These are phyloP conservation scores for Ascochyta koolunga DNA, from an alignment of 2,329 filamentous ascomycete genomes.

Conservation along the genomic window DNA sequence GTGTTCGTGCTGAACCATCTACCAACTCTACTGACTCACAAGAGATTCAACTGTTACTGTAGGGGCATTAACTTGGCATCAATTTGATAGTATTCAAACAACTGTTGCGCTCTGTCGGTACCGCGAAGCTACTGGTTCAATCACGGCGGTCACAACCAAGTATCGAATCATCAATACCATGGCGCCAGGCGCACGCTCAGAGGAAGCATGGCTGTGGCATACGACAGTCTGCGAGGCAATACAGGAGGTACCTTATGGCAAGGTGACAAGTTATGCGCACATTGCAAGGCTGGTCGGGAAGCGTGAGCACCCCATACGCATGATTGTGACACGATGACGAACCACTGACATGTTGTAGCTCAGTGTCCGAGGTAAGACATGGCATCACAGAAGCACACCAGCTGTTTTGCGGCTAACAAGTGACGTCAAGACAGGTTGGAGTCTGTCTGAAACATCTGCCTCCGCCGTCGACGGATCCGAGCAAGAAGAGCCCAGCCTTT, in stretches of 20 bases:
- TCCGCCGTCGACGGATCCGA: slow-evolving; percentile 50
- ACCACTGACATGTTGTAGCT: slow-evolving; percentile 46
- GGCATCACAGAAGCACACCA: slow-evolving; percentile 15
- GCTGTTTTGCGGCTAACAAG: slow-evolving; percentile 59
- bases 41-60: not conserved
- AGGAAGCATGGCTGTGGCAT: slow-evolving; percentile 78
- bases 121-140: not conserved
- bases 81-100: not conserved
- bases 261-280: slow-evolving; percentile 86
- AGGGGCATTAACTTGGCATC: not conserved
- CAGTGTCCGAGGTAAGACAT: slow-evolving; percentile 54
- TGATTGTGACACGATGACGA: slow-evolving; percentile 12
- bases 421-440: slow-evolving; percentile 74
- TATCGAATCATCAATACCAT: slow-evolving; percentile 50
- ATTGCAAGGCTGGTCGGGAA: slow-evolving; percentile 75
- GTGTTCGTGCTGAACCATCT: slow-evolving; percentile 19
- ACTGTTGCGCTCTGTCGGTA: not conserved
- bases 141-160: not conserved
- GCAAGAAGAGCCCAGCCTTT: slow-evolving; percentile 58
- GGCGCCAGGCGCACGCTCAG: slow-evolving; percentile 63
- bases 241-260: slow-evolving; percentile 81
- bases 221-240: slow-evolving; percentile 80
- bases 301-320: slow-evolving; percentile 58
- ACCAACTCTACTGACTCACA: not conserved
- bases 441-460: slow-evolving; percentile 88